Conservation (phyloP, 2,329 filamentous ascomycete species). For the Aspergillus ochraceoroseus region DNA sequence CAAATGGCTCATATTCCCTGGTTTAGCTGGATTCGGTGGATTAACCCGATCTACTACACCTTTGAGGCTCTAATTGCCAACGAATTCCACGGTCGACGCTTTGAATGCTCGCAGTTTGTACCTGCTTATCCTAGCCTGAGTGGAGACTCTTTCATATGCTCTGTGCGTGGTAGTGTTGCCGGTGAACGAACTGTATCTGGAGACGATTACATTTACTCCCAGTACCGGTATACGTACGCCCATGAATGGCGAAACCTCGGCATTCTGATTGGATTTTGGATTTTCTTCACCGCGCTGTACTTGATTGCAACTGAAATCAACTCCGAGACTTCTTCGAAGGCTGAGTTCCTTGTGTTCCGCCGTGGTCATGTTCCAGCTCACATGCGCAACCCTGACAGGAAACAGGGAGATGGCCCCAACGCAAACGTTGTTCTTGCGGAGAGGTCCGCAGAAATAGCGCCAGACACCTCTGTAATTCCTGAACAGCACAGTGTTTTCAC, state of each 20-base stretch:
- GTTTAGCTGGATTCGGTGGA: slow-evolving; percentile 63
- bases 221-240: slow-evolving; percentile 54
- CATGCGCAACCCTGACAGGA: slow-evolving; percentile 26
- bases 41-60: slow-evolving; percentile 62
- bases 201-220: slow-evolving; percentile 55
- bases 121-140: slow-evolving; percentile 44
- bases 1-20: slow-evolving; percentile 52
- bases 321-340: slow-evolving; percentile 57
- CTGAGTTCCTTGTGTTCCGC: slow-evolving; percentile 65
- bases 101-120: slow-evolving; percentile 52
- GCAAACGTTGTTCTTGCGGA: slow-evolving; percentile 17
- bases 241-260: slow-evolving; percentile 66
- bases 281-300: slow-evolving; percentile 62
- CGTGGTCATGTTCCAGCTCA: slow-evolving; percentile 49
- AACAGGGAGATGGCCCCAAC: slow-evolving; percentile 18
- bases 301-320: slow-evolving; percentile 61
- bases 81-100: slow-evolving; percentile 55
- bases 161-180: slow-evolving; percentile 51
- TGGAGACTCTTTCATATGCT: slow-evolving; percentile 51
- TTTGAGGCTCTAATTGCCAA: slow-evolving; percentile 58
- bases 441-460: slow-evolving; percentile 14
- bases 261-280: slow-evolving; percentile 60
- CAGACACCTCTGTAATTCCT: slow-evolving; percentile 26
- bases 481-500: slow-evolving; percentile 42
- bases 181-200: slow-evolving; percentile 55